phyloP scores from a whole-genome alignment of 768 basidiomycete genomes.

The Auricularia sp. region DNA sequence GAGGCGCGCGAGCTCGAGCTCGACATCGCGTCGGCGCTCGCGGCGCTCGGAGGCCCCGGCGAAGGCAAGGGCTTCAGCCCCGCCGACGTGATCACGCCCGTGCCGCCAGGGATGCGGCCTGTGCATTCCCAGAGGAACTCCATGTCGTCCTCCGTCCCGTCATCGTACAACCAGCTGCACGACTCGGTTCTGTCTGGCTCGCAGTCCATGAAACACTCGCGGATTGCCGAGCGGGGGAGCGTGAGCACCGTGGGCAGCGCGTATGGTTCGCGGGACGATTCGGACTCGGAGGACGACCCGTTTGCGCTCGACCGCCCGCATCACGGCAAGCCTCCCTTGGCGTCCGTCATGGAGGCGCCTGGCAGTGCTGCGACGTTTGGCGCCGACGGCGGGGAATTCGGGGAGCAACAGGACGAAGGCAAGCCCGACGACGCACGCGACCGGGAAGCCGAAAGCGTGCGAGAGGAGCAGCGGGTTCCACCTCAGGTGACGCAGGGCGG shows the following conservation, averaged over 20 bases:
- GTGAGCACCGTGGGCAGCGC: neutral
- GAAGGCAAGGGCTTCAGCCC: neutral
- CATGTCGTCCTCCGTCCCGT: too few species aligned
- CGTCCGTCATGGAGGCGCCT: neutral
- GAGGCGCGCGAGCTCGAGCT: slow-evolving; percentile 2
- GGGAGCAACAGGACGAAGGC: slow-evolving; percentile 4
- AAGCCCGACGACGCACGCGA: slow-evolving; percentile 17
- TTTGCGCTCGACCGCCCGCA: neutral
- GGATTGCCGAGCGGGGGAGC: neutral
- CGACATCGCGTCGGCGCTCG: neutral
- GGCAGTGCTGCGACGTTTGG: slow-evolving; percentile 11
- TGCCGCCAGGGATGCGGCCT: too few species aligned
- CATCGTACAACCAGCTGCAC: too few species aligned
- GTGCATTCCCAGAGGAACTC: too few species aligned
- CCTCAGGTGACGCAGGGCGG: too few species aligned
- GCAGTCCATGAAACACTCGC: neutral
- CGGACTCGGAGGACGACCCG: neutral
- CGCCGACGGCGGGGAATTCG: slow-evolving; percentile 24
- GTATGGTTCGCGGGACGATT: neutral
- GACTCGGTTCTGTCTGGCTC: neutral
- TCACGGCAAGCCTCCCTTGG: neutral
- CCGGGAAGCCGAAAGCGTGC: slow-evolving; percentile 15
- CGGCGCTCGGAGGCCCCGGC: neutral
- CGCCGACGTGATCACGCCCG: neutral
- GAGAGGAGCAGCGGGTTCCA: neutral